Evolutionary conservation across 2,329 filamentous ascomycete species (phyloP).

Genomic region (Scedosporium boydii): DNA sequence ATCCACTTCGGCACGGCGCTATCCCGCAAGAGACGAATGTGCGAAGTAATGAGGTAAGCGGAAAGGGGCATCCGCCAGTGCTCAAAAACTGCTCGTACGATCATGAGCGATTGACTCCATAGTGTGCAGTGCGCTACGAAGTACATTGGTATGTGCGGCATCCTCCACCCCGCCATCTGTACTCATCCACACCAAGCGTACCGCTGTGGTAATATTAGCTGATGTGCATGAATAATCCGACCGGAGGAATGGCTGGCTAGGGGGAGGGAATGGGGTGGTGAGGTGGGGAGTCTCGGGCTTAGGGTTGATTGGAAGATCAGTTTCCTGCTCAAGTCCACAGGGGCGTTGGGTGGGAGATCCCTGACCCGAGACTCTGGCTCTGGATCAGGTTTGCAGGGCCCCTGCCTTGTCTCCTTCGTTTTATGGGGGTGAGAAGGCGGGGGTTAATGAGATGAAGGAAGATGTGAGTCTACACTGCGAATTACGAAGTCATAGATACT

Average conservation of each 20-base stretch:
- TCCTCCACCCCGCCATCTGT: background rate
- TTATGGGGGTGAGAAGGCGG: background rate
- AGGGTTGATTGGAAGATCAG: background rate
- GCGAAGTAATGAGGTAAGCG: background rate
- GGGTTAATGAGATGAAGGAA: background rate
- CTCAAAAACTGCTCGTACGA: background rate
- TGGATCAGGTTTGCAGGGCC: background rate
- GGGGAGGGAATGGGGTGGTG: background rate
- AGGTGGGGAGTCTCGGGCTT: background rate
- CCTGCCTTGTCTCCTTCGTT: background rate
- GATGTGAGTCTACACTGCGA: background rate
- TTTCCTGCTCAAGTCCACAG: background rate
- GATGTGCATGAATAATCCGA: background rate
- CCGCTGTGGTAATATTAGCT: background rate
- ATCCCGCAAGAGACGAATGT: too few species aligned
- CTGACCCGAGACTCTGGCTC: constrained; percentile 7
- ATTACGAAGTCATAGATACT: too few species aligned
- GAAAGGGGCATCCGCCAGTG: background rate
- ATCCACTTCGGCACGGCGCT: background rate
- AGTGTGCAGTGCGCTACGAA: too few species aligned
- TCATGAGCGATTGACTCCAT: background rate
- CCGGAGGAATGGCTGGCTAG: background rate
- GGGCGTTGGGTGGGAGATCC: constrained; percentile 2
- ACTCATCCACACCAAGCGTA: background rate
- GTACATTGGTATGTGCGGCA: too few species aligned